Base-by-base conservation (phyloP, 2,329 filamentous ascomycete species). In the Capronia coronata region DNA sequence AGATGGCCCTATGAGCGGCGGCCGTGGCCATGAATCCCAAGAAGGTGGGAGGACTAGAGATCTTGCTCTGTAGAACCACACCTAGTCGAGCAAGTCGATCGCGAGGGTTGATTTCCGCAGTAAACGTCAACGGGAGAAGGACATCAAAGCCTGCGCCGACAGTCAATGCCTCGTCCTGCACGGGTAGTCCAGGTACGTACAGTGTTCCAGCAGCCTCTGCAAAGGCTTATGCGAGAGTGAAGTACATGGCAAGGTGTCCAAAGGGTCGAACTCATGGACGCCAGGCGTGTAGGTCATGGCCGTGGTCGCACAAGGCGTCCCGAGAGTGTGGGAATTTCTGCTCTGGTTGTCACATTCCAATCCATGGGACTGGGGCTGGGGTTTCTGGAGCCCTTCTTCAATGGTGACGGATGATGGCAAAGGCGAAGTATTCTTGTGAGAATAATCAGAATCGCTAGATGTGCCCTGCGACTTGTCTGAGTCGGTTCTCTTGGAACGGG, bases 41-140 rank as follows among this genome's bases (percentile, higher is more conserved):
- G 49, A 70, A 70, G 34, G 62, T 64, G 8, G 66, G 66, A 3
- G 65, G 58, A 42, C 65, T 66, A 2, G 63, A 63, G 30, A 66
- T 63, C n/a, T 64, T 62, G 14, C 61, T 62, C 43, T 60, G 58
- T 34, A 65, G 58, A 49, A 68, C 63, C 16, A 65, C 44, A 29
- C 61, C 61, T 43, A 64, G 59, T 43, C 65, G 59, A 10, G 55
- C 56, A 11, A 52, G 27, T 11, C 41, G 46, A 38, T 61, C 57
- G 11, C 57, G 49, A 25, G 58, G 44, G 52, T 59, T 63, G 30
- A 55, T 52, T 35, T 66, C 66, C 30, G 62, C 62, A 6, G 67
- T 63, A 45, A 69, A 70, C 1, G 67, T 70, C 59, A 67, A 64
- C 4, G 68, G 67, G 25, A 70, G 59, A 48, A 69, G 65, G 9